Conservation (phyloP, 768 basidiomycete species). For the Atractiella rhizophila region DNA sequence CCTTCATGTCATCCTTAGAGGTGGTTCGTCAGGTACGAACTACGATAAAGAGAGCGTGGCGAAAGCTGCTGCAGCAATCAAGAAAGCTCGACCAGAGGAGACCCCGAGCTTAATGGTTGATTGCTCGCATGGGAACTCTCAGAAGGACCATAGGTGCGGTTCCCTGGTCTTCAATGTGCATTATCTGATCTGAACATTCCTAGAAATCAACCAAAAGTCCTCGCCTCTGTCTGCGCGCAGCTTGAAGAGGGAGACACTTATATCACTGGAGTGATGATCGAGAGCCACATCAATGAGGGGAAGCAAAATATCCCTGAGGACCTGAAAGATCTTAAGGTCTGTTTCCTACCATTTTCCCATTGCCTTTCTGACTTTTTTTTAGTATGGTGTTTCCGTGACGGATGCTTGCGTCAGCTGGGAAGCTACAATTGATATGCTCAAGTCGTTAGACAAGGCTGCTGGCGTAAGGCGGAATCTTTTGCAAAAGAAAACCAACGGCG, state of each 20-base stretch:
- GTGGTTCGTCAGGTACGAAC: constrained; percentile 77
- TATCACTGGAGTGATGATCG: constrained; percentile 92
- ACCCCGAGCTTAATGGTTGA: constrained; percentile 64
- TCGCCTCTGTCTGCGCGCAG: constrained; percentile 46
- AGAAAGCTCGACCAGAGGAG: constrained; percentile 33
- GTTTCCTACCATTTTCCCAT: not conserved
- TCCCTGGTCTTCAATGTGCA: not conserved
- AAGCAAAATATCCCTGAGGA: constrained; percentile 59
- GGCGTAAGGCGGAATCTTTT: too few relatives aligned
- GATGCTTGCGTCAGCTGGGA: constrained; percentile 81
- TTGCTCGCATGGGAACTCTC: constrained; percentile 27
- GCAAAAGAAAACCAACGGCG: too few relatives aligned
- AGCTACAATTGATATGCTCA: constrained; percentile 47
- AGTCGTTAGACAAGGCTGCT: constrained; percentile 21
- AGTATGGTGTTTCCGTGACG: constrained; percentile 43
- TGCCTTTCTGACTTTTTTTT: constrained; percentile 6
- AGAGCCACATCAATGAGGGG: constrained; percentile 76
- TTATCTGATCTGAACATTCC: constrained; percentile 13
- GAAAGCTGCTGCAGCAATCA: constrained; percentile 35
- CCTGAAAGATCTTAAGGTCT: constrained; percentile 33
- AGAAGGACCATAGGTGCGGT: not conserved
- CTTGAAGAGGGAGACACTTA: constrained; percentile 36
- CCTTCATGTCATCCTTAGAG: constrained; percentile 87
- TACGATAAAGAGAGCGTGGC: constrained; percentile 47
- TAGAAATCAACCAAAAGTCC: constrained; percentile 50